Percentiles rank a stretch among this genome's conserved stretches.
These are phyloP conservation scores for Trametes sanguinea DNA, from an alignment of 768 basidiomycete species.

Conservation along the genomic window DNA sequence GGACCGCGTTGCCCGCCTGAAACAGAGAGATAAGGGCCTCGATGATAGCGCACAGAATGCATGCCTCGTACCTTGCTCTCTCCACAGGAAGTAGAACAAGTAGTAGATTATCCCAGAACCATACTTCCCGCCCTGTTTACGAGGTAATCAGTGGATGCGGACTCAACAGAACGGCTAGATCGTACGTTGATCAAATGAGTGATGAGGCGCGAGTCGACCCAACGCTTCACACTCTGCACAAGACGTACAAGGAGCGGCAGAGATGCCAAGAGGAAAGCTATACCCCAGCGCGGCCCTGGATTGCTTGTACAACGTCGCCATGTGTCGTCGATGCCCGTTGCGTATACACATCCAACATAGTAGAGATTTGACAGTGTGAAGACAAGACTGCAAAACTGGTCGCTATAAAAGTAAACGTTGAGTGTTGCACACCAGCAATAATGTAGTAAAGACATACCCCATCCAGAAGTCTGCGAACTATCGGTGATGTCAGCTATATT, in stretches of 20 bases:
- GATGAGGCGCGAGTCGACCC: conserved; percentile 66
- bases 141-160: background rate
- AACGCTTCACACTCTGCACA: conserved; percentile 87
- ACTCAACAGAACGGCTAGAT: background rate
- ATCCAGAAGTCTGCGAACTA: conserved; percentile 91
- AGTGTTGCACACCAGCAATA: background rate
- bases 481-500: background rate
- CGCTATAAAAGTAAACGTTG: conserved; percentile 43
- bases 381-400: conserved; percentile 79
- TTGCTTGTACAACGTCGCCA: conserved; percentile 49
- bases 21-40: conserved; percentile 7
- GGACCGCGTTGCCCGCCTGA: conserved; percentile 42
- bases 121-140: conserved; percentile 81
- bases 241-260: conserved; percentile 78
- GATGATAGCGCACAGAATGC: background rate
- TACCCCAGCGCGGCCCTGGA: conserved; percentile 56
- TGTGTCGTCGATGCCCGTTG: conserved; percentile 39
- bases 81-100: conserved; percentile 77
- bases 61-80: conserved; percentile 51
- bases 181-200: conserved; percentile 89
- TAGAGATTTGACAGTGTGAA: conserved; percentile 76
- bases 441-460: conserved; percentile 50
- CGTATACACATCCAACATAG: conserved; percentile 75
- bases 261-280: conserved; percentile 56
- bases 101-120: conserved; percentile 62